phyloP scores from a whole-genome alignment of 2,329 filamentous ascomycete species.

The Penicillium sp. region DNA sequence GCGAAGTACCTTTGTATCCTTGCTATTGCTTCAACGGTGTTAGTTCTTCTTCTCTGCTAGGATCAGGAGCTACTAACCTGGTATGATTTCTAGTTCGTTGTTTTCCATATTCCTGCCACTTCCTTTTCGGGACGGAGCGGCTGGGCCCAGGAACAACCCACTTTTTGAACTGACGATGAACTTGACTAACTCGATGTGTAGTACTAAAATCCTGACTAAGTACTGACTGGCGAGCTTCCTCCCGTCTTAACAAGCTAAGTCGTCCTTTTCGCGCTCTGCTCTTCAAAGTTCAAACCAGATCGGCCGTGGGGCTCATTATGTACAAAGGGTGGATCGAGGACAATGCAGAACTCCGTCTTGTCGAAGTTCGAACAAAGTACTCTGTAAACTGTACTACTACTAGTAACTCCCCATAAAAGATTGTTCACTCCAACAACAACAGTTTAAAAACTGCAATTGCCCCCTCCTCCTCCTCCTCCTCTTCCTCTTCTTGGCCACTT shows the following conservation, averaged over 20 bases:
- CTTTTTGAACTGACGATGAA: not conserved
- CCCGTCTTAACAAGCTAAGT: not conserved
- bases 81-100: not conserved
- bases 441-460: not conserved
- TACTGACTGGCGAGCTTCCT: not conserved
- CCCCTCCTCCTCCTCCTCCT: not conserved
- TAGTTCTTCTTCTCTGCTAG: not conserved
- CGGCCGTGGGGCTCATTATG: slow-evolving; percentile 5
- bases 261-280: not conserved
- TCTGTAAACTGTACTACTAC: not conserved
- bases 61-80: not conserved
- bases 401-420: not conserved
- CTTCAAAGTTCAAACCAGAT: not conserved
- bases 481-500: slow-evolving; percentile 1
- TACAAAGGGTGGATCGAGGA: not conserved
- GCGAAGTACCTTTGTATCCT: not conserved
- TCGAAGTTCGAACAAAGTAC: not conserved
- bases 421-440: not conserved
- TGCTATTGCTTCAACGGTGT: not conserved
- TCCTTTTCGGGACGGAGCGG: slow-evolving; percentile 3
- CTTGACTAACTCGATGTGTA: not conserved
- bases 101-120: not conserved
- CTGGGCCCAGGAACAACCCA: slow-evolving; percentile 1
- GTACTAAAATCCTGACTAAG: not conserved
- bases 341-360: not conserved